phyloP scores from a whole-genome alignment of 768 basidiomycete genomes.

The Suillus ampliporus region DNA sequence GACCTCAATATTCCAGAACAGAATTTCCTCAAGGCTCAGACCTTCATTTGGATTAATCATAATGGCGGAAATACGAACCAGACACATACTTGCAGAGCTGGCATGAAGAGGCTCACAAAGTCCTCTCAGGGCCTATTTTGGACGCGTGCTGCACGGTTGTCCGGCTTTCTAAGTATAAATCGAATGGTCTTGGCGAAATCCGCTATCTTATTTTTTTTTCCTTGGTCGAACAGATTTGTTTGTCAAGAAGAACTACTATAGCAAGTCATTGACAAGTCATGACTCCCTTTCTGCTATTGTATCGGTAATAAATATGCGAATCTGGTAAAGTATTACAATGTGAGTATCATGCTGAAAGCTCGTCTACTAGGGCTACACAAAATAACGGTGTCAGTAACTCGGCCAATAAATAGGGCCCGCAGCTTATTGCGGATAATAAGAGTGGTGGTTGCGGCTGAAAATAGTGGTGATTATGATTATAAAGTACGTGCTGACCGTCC shows the following conservation, averaged over 20 bases:
- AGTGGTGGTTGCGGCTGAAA: neutral
- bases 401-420: conserved; percentile 31
- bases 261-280: neutral
- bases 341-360: conserved; percentile 23
- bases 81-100: neutral
- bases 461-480: conserved; percentile 19
- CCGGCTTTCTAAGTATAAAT: conserved; percentile 5
- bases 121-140: neutral
- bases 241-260: conserved; percentile 1
- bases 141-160: neutral
- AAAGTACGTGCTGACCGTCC: neutral
- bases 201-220: neutral
- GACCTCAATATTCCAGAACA: neutral
- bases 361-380: conserved; percentile 32
- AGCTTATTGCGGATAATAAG: conserved; percentile 15
- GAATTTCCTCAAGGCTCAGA: neutral
- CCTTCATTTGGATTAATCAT: neutral
- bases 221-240: neutral
- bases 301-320: conserved; percentile 6
- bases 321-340: conserved; percentile 19
- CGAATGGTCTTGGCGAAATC: neutral
- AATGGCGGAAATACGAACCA: neutral
- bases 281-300: neutral
- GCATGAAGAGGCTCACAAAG: too few relatives aligned
- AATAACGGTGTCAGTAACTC: conserved; percentile 12